These are phyloP conservation scores for Fusarium nygamai DNA, from an alignment of 2,329 filamentous ascomycete genomes.

Conservation along the genomic window DNA sequence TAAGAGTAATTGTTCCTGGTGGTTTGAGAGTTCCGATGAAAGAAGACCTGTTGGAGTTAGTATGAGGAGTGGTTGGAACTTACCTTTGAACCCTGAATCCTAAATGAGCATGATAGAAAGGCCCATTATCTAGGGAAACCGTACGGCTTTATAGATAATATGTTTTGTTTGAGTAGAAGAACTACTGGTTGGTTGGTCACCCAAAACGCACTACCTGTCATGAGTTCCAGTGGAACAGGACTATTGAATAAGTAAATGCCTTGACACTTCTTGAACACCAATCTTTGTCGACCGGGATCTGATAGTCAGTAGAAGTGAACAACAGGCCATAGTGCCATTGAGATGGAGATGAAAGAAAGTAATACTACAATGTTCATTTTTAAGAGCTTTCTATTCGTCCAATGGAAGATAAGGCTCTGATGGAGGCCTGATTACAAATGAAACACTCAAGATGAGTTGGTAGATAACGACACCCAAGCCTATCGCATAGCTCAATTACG, in stretches of 20 bases:
- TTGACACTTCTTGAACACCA: fast-evolving
- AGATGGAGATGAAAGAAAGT: fast-evolving
- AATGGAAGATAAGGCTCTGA: neutral
- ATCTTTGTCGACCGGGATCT: fast-evolving
- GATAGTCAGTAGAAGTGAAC: neutral
- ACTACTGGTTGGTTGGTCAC: fast-evolving
- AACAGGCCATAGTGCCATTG: neutral
- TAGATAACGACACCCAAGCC: fast-evolving
- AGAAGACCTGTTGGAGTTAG: no score
- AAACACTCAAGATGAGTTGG: neutral
- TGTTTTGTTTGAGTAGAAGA: fast-evolving
- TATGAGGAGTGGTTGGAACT: no score
- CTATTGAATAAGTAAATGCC: neutral
- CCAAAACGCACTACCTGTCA: fast-evolving
- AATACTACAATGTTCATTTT: fast-evolving
- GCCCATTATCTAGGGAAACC: fast-evolving
- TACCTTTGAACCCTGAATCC: neutral
- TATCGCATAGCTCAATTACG: fast-evolving
- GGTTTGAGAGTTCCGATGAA: fast-evolving
- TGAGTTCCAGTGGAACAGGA: neutral
- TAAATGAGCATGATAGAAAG: no score
- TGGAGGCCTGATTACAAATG: no score
- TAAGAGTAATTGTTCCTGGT: no score
- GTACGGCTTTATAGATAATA: neutral
- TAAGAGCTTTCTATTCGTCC: neutral